These are phyloP conservation scores for Penicillium bialowiezense DNA, from an alignment of 495 filamentous ascomycete genomes.

Conservation along the genomic window DNA sequence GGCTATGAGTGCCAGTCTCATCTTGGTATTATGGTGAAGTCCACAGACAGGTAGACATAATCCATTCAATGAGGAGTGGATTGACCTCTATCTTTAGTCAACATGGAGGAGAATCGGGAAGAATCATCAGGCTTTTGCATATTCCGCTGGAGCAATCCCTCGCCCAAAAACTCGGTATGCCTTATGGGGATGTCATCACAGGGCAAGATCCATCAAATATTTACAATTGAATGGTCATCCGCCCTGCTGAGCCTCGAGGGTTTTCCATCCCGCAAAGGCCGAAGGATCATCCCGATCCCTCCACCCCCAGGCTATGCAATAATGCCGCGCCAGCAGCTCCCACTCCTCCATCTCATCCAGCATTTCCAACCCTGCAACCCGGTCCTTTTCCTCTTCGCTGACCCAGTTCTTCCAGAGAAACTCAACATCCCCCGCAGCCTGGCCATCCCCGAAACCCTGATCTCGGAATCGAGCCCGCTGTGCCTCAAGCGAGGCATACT, in stretches of 20 bases:
- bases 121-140: no score
- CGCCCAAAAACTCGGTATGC: no score
- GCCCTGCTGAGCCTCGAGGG: constrained; percentile 24
- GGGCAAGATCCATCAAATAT: no score
- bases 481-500: constrained; percentile 60
- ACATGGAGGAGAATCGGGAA: no score
- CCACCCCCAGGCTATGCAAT: constrained; percentile 87
- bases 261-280: constrained; percentile 41
- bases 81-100: no score
- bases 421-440: constrained; percentile 64
- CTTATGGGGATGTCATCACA: no score
- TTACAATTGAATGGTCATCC: no score
- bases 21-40: no score
- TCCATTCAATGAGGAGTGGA: no score
- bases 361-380: constrained; percentile 77
- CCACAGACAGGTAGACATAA: no score
- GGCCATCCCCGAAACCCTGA: constrained; percentile 57
- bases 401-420: constrained; percentile 78
- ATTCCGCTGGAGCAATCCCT: no score
- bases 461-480: constrained; percentile 63
- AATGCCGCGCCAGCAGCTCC: constrained; percentile 82
- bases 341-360: constrained; percentile 97
- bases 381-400: constrained; percentile 65
- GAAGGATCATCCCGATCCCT: constrained; percentile 36
- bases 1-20: no score